Conservation (phyloP, 495 filamentous ascomycete genomes). For the Neurospora discreta region DNA sequence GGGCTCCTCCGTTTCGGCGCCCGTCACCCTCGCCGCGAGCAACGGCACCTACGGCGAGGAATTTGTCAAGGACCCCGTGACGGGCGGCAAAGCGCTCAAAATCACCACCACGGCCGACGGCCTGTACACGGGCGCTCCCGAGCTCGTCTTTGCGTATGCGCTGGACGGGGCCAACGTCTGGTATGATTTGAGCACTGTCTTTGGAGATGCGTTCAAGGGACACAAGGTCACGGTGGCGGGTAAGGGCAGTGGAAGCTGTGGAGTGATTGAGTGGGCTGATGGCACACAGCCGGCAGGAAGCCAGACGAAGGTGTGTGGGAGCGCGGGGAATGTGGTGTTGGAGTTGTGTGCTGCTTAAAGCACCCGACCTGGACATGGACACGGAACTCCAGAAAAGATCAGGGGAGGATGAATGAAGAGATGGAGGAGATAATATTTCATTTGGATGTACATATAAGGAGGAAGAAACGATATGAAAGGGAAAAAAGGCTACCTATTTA, state of each 20-base stretch:
- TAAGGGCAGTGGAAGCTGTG: constrained; percentile 30
- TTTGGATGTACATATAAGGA: not conserved
- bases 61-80: constrained; percentile 35
- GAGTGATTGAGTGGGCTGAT: constrained; percentile 37
- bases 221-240: constrained; percentile 25
- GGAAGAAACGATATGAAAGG: not conserved
- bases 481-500: not conserved
- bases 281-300: constrained; percentile 40
- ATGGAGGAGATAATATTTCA: not conserved
- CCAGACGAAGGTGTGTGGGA: constrained; percentile 37
- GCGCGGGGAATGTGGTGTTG: constrained; percentile 20
- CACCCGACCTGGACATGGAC: not conserved
- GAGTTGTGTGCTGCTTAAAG: constrained; percentile 20
- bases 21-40: constrained; percentile 29
- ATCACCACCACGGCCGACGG: constrained; percentile 39
- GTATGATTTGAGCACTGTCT: constrained; percentile 48
- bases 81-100: constrained; percentile 46
- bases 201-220: constrained; percentile 45
- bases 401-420: not conserved
- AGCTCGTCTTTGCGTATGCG: constrained; percentile 45
- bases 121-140: constrained; percentile 40
- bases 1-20: constrained; percentile 30
- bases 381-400: not conserved
- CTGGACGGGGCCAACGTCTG: constrained; percentile 38
- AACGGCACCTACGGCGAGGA: constrained; percentile 28